Evolutionary conservation across 164 flowering plant species (phyloP), one percentile per base, ranked within the genome.

Genomic region (Litsea cubeba): DNA sequence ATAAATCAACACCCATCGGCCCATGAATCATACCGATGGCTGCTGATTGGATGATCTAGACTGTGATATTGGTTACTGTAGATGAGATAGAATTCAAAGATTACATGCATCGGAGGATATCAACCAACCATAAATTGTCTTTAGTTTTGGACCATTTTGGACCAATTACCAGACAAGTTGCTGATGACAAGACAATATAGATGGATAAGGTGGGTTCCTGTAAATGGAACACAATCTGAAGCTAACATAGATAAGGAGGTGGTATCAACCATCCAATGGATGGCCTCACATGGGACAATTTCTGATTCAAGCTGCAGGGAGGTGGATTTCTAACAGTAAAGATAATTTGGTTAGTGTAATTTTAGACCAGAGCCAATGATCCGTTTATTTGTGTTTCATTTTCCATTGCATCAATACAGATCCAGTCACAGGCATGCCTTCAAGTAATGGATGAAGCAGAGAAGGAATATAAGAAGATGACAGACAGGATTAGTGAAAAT

Each of bases 391-490:
- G 10, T 40, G 46, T 40, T 5, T 5, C 46, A 40, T 22, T 12
- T 68, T 23, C 14, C 5, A 6, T 60, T 72, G 32, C 25, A 46
- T 73, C 28, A 51, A 25, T 12, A 7, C 78, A 93, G 96, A 83
- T 88, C 54, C 96, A 93, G 76, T 77, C 79, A 54, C 93, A 90
- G 76, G 76, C 81, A 75, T 85, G 90, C 68, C 88, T 88, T 71
- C 87, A 88, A 84, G 66, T 83, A 73, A 78, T 76, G 78, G 88
- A 84, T 79, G 91, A 90, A 75, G 83, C 85, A 50, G 96, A 90
- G 67, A 88, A 86, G 77, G 97, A 91, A 67, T 81, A 85, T 49
- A 88, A 85, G 83, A 91, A 88, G 82, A 82, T 87, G 74, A 77
- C 80, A 15, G 93, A 85, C 65, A 73, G 84, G 76, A 87, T 91